phyloP scores from a whole-genome alignment of 2,329 filamentous ascomycete species.

The Penicillium psychrosexuale region DNA sequence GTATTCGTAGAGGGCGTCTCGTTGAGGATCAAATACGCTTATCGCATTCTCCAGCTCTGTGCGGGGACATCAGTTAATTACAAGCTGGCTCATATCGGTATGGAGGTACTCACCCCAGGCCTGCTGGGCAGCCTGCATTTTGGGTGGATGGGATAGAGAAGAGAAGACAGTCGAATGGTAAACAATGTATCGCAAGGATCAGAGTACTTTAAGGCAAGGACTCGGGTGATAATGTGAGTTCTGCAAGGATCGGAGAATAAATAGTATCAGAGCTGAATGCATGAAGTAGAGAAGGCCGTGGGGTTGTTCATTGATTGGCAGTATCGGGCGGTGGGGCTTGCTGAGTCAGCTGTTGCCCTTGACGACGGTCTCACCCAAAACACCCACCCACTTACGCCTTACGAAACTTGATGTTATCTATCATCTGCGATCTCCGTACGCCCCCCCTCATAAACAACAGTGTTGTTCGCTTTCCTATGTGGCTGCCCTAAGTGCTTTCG shows the following conservation, averaged over 20 bases:
- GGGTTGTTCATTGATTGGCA: conserved; percentile 23
- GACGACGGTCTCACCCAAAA: conserved; percentile 32
- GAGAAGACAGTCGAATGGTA: not conserved
- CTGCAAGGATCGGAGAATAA: conserved; percentile 12
- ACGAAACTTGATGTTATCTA: conserved; percentile 24
- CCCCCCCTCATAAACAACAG: conserved; percentile 24
- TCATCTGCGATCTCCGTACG: conserved; percentile 19
- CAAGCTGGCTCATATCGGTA: not conserved
- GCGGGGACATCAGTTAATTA: conserved; percentile 10
- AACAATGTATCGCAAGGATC: not conserved
- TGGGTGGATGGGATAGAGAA: conserved; percentile 10
- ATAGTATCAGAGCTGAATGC: conserved; percentile 4
- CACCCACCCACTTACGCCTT: conserved; percentile 26
- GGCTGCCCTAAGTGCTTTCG: conserved; percentile 16
- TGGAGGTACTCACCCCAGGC: conserved; percentile 54
- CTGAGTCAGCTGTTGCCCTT: conserved; percentile 38
- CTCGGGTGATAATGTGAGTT: conserved; percentile 6
- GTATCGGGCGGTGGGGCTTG: conserved; percentile 27
- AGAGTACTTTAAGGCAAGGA: not conserved
- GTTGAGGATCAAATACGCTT: conserved; percentile 76
- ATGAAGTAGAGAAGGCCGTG: conserved; percentile 22
- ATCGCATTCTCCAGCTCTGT: conserved; percentile 84
- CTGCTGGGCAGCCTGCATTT: conserved; percentile 57
- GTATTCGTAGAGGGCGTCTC: conserved; percentile 90
- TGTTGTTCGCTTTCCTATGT: conserved; percentile 15